Evolutionary conservation across 495 filamentous ascomycete genomes (phyloP), one percentile per base, ranked within the genome.

Genomic region (Viridothelium virens): DNA sequence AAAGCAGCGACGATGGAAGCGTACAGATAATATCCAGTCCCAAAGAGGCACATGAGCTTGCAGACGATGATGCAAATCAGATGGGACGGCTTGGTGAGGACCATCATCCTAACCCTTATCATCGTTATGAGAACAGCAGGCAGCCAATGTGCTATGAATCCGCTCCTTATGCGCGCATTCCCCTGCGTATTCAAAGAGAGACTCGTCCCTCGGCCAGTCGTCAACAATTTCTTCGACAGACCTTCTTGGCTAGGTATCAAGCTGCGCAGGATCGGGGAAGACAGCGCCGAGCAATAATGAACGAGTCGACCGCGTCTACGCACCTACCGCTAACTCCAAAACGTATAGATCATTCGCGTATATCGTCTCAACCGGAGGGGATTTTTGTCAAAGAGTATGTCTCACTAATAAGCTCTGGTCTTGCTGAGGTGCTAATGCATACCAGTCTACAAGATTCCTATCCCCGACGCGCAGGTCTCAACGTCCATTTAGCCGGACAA

Each of bases 21-120:
- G n/a, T 53, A 53, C 48, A 53, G 9, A 53, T 53, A 11, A 53
- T 53, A 53, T 53, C 48, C n/a, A 53, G 48, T 18, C 48, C n/a
- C n/a, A 14, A 53, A 53, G 48, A 53, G 11, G 48, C 48, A 53
- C 48, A 53, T 53, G 48, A 53, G 48, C 48, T 53, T 5, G 5
- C 16, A 5, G 48, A 53, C 18, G 48, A 53, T 53, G 48, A 53
- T 18, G n/a, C 5, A 5, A n/a, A 18, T 5, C 48, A 11, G 5
- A n/a, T 5, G 5, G 5, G 11, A 18, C 16, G 11, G 11, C 5
- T 25, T 53, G 18, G 11, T 5, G 18, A 25, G 18, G 11, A 53
- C 12, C 48, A 25, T 16, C 48, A 18, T 5, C 53, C 11, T 34
- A 9, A 18, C 11, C 53, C 31, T 7, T 36, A 18, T 10, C 7